These are phyloP conservation scores for Podospora pseudoanserina DNA, from an alignment of 495 filamentous ascomycete species.

Conservation along the genomic window DNA sequence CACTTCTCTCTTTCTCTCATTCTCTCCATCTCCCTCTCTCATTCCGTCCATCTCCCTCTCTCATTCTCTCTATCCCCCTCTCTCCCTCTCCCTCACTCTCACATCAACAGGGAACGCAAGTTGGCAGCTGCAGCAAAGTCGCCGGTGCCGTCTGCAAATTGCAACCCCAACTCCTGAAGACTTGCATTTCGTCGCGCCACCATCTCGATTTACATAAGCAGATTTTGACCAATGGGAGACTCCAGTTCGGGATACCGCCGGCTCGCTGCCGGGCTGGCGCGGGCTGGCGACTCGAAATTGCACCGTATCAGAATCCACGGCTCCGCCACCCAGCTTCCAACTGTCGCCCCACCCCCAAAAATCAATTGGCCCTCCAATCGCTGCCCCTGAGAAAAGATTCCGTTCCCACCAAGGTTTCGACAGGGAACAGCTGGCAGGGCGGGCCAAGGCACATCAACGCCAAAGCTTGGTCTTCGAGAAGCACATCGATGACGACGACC, in stretches of 20 bases:
- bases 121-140: slow-evolving; percentile 7
- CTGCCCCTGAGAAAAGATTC: slow-evolving; percentile 20
- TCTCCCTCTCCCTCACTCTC: neutral
- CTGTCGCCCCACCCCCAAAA: neutral
- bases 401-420: slow-evolving; percentile 16
- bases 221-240: slow-evolving; percentile 16
- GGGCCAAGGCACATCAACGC: neutral
- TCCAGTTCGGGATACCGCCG: slow-evolving; percentile 7
- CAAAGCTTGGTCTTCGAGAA: slow-evolving; percentile 12
- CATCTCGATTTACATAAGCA: slow-evolving; percentile 14
- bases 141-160: neutral
- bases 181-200: slow-evolving; percentile 23
- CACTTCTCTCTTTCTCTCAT: too few relatives aligned
- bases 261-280: slow-evolving; percentile 12
- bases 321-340: slow-evolving; percentile 22
- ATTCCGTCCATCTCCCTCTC: too few relatives aligned
- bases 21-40: neutral
- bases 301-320: slow-evolving; percentile 19
- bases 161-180: slow-evolving; percentile 14
- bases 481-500: slow-evolving; percentile 10
- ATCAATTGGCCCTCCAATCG: slow-evolving; percentile 12
- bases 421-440: neutral
- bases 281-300: slow-evolving; percentile 20
- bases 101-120: slow-evolving; percentile 2
- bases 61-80: neutral